A percentile compares a stretch with the other conserved stretches of the same genome.
Conservation (phyloP, 805 yeast genomes). For the Nakazawaea ishiwadae region DNA sequence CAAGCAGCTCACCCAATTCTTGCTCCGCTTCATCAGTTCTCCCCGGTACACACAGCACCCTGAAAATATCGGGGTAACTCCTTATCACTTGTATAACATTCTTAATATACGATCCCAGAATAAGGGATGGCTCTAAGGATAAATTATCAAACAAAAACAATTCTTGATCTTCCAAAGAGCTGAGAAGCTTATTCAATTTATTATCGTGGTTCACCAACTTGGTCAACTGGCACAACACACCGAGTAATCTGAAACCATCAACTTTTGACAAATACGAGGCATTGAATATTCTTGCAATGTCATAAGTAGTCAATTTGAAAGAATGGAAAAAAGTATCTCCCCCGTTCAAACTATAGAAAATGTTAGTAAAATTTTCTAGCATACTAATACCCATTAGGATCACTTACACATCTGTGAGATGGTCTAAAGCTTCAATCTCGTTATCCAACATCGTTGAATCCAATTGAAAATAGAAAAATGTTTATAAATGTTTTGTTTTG, state of each 20-base stretch:
- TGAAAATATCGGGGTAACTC: constrained; percentile 5
- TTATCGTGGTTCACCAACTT: constrained; percentile 1
- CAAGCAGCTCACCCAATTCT: background rate
- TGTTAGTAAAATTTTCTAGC: too few relatives aligned
- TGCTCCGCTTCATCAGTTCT: too few relatives aligned
- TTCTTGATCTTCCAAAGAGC: background rate
- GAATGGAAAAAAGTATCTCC: constrained; percentile 6
- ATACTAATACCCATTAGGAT: too few relatives aligned
- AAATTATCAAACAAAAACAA: constrained; percentile 3
- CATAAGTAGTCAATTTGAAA: background rate
- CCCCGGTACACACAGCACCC: background rate
- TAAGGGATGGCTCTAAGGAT: background rate
- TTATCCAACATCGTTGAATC: background rate
- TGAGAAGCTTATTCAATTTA: constrained; percentile 2
- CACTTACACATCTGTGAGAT: constrained; percentile 8
- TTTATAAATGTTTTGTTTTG: background rate
- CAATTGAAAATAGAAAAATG: background rate
- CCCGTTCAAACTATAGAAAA: constrained; percentile 4
- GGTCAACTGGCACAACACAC: constrained; percentile 1
- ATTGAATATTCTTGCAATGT: constrained; percentile 2
- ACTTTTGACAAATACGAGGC: background rate
- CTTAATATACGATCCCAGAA: constrained; percentile 1
- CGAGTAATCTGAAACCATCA: constrained; percentile 3
- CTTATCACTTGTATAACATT: constrained; percentile 1
- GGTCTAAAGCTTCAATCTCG: constrained; percentile 8